Base-by-base conservation (phyloP, 495 filamentous ascomycete genomes). In the Aspergillus biplanus region DNA sequence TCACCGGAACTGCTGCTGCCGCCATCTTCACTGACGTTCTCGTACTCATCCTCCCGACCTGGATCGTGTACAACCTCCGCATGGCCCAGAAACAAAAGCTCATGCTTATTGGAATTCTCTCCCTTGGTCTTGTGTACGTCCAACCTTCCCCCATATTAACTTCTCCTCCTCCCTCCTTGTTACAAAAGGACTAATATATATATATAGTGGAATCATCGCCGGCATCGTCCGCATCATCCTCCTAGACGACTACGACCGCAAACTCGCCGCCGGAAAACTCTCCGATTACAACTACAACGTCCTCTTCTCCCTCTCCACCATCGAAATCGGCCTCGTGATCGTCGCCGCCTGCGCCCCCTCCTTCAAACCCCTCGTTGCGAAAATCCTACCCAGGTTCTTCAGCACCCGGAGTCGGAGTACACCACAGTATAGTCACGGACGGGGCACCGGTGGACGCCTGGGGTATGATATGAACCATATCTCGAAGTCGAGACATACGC, bases 271-370 rank as follows among this genome's bases (percentile, higher is more conserved):
- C 6, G 55, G 39, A n/a, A n/a, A 4, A n/a, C 35, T 44, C 2
- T 4, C n/a, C 12, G 64, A 68, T 44, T 65, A 63, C 46, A 67
- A 64, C 7, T 64, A 71, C 59, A 72, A 75, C 62, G 75, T 83
- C 21, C 73, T 78, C 9, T 83, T 83, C 61, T 74, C 77, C 16
- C 77, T 75, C 4, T 82, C 79, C 0, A 81, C 74, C 33, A 78
- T 85, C 34, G 82, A 83, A 64, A 77, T 77, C 9, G 81, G 83
- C 63, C 65, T 85, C 3, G 78, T 79, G 2, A 70, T 83, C 54
- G 78, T 83, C 33, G 80, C 80, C 12, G 80, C 80, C n/a, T 83
- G 67, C 52, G 65, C 61, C 11, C 67, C 69, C 6, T 54, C 69
- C 12, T 58, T 69, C 18, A 67, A 69, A 18, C 56, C 66, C 12